These are phyloP conservation scores for Symbiodinium natans DNA, from an alignment of 73 alveolate genomes.

Conservation along the genomic window DNA sequence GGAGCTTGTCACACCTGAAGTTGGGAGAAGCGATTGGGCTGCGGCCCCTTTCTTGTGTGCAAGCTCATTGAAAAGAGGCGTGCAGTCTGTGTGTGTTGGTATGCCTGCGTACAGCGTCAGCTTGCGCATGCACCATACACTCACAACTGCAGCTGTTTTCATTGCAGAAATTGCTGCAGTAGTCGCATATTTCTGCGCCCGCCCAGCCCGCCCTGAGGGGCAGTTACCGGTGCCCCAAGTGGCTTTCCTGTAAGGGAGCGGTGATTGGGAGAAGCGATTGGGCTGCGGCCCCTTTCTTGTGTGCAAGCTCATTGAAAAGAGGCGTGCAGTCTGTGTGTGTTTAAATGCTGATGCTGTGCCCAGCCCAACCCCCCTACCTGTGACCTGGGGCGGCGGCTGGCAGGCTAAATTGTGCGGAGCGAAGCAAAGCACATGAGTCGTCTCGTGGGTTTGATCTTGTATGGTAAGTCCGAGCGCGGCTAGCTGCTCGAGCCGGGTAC, in stretches of 20 bases:
- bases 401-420: too few relatives aligned
- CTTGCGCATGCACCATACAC: neutral
- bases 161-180: neutral
- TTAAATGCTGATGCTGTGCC: too few relatives aligned
- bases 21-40: constrained; percentile 10
- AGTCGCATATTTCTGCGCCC: neutral
- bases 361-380: too few relatives aligned
- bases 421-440: too few relatives aligned
- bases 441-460: too few relatives aligned
- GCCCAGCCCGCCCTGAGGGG: neutral
- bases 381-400: too few relatives aligned
- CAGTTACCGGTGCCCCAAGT: neutral
- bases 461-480: too few relatives aligned
- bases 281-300: constrained; percentile 6
- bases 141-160: neutral
- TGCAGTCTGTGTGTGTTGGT: neutral
- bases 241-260: neutral
- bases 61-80: constrained; percentile 1
- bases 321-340: neutral
- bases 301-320: neutral
- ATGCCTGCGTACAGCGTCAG: neutral
- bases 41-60: neutral
- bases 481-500: too few relatives aligned
- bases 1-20: constrained; percentile 5
- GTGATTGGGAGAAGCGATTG: neutral